Evolutionary conservation across 768 basidiomycete genomes (phyloP), one percentile per base, ranked within the genome.

Genomic region (Neoboletus magnificus): DNA sequence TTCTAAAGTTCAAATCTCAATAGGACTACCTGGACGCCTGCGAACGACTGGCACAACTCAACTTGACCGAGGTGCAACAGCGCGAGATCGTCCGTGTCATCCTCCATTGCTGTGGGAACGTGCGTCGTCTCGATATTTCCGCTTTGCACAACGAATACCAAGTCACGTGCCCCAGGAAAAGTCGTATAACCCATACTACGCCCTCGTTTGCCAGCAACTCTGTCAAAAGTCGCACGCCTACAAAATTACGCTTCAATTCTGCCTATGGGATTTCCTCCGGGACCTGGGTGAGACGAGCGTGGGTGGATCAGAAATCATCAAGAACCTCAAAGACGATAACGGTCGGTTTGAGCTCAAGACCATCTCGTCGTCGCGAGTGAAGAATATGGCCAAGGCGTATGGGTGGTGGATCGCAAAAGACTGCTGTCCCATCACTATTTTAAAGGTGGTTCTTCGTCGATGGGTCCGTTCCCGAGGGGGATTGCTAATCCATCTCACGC

Each of bases 11-110:
- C 45, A 36, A 15, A 9, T 25, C n/a, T 5, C 46, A 0, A 36
- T 56, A 98, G 96, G 97, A 99, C 69, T 98, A 92, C 64, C 76
- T 93, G n/a, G 93, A 98, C 65, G 96, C 95, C 1, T 94, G 90
- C 65, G 92, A 96, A 55, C 80, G 93, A n/a, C 73, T 98, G 22
- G 81, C 84, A 20, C 89, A 92, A 58, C 77, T 98, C 36, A 87
- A 84, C 51, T 76, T 98, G 42, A 87, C 86, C 0, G 93, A 96
- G 62, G 77, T 91, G 2, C 97, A 98, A 67, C 94, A 94, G 70
- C 84, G 97, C 32, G 97, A 98, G 69, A 92, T 96, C 36, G 77
- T 97, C n/a, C 85, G 93, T 11, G 95, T 98, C 15, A 71, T 93
- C 8, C 74, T 99, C 51, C 95, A 96, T 67, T 98, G 97, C 67